These are phyloP conservation scores for Pythium scleroteichum DNA, from an alignment of 352 stramenopile species.

Conservation along the genomic window DNA sequence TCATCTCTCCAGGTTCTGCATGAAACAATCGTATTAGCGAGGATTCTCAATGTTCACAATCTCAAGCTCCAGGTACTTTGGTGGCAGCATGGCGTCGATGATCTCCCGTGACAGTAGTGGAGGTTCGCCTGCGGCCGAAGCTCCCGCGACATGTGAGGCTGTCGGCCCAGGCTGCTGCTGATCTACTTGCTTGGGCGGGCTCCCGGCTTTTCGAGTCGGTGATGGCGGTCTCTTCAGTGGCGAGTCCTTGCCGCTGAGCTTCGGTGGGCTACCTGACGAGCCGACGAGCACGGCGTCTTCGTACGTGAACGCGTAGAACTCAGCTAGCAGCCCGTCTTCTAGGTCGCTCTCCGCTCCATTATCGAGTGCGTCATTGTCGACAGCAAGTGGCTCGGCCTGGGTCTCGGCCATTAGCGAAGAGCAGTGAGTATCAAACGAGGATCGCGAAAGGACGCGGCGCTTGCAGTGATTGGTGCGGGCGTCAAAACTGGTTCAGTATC, in stretches of 20 bases:
- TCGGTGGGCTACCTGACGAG: slow-evolving; percentile 11
- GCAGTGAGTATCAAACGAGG: background rate
- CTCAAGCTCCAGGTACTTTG: slow-evolving; percentile 40
- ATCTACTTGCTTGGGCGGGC: slow-evolving; percentile 20
- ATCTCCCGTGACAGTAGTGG: slow-evolving; percentile 43
- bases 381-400: background rate
- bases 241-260: slow-evolving; percentile 18
- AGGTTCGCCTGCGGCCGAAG: slow-evolving; percentile 17
- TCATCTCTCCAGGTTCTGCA: slow-evolving; percentile 58
- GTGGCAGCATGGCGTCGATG: slow-evolving; percentile 68
- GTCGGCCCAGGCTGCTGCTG: slow-evolving; percentile 9
- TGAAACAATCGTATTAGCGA: slow-evolving; percentile 1
- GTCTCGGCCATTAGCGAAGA: slow-evolving; percentile 10
- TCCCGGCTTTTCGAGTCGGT: slow-evolving; percentile 19
- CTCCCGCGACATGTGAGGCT: slow-evolving; percentile 12
- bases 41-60: background rate
- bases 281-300: slow-evolving; percentile 50
- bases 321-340: slow-evolving; percentile 36
- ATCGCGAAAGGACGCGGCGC: slow-evolving; percentile 17
- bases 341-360: slow-evolving; percentile 28
- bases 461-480: background rate
- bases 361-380: slow-evolving; percentile 7
- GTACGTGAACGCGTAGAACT: slow-evolving; percentile 68
- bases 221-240: slow-evolving; percentile 24
- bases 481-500: background rate